Evolutionary conservation across 768 basidiomycete genomes (phyloP).

Genomic region (Obba rivulosa): DNA sequence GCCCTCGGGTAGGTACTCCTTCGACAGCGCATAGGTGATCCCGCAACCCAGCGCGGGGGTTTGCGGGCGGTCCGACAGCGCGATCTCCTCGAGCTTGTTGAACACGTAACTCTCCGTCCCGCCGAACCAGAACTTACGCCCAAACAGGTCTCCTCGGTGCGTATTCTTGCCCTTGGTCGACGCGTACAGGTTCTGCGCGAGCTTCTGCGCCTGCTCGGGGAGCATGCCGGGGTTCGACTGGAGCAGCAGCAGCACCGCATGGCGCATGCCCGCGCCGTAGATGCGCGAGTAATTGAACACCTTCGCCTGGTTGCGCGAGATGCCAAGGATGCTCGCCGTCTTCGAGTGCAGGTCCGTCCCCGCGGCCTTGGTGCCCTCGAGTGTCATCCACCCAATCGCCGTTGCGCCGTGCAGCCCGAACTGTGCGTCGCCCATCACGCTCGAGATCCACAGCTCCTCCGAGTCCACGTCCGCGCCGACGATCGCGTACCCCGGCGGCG

Average conservation of each 20-base stretch:
- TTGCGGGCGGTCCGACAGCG: conserved; percentile 75
- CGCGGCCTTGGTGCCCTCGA: conserved; percentile 92
- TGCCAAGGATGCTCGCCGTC: conserved; percentile 88
- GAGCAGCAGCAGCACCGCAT: conserved; percentile 81
- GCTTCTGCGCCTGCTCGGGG: conserved; percentile 68
- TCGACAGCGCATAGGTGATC: conserved; percentile 89
- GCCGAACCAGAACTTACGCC: conserved; percentile 91
- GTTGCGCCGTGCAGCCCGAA: conserved; percentile 96
- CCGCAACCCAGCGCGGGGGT: conserved; percentile 95
- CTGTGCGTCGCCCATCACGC: conserved; percentile 97
- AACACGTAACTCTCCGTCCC: conserved; percentile 95
- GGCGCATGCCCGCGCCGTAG: conserved; percentile 96
- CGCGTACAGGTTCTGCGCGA: conserved; percentile 82
- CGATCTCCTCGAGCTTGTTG: conserved; percentile 96
- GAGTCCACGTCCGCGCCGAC: conserved; percentile 99
- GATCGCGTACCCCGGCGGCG: conserved; percentile 88
- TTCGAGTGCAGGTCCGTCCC: conserved; percentile 97
- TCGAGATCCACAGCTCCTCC: conserved; percentile 98
- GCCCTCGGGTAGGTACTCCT: conserved; percentile 74
- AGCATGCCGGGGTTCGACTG: conserved; percentile 81
- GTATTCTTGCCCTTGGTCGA: conserved; percentile 93
- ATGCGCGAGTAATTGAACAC: conserved; percentile 99
- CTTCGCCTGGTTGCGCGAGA: conserved; percentile 92
- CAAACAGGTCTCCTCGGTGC: conserved; percentile 66
- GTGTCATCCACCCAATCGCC: conserved; percentile 98